phyloP scores from a whole-genome alignment of 2,329 filamentous ascomycete genomes.

The Metarhizium humberi region DNA sequence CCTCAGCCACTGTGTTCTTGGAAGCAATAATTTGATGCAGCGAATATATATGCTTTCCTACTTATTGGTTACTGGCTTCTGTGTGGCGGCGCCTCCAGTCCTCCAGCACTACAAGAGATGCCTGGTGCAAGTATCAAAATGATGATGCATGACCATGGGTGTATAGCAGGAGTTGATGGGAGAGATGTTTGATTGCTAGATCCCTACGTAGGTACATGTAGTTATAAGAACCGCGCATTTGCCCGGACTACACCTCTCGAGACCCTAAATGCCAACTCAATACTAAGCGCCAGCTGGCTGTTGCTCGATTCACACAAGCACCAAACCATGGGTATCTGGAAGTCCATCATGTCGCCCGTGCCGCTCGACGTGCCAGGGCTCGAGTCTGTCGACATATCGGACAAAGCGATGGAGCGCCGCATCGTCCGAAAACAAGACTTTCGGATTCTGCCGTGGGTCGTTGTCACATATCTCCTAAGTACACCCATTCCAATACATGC shows the following conservation, averaged over 20 bases:
- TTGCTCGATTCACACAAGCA: too few species aligned
- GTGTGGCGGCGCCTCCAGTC: too few species aligned
- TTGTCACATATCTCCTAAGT: constrained; percentile 22
- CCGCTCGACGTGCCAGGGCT: constrained; percentile 23
- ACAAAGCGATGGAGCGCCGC: constrained; percentile 23
- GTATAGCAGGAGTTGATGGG: background rate
- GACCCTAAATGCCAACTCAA: too few species aligned
- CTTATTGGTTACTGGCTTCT: too few species aligned
- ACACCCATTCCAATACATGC: background rate
- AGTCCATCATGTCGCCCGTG: constrained; percentile 11
- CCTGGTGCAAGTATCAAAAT: too few species aligned
- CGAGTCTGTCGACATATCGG: constrained; percentile 23
- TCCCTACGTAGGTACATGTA: background rate
- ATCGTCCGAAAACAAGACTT: constrained; percentile 24
- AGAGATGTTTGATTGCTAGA: background rate
- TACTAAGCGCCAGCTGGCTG: too few species aligned
- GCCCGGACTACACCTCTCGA: too few species aligned
- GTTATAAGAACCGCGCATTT: background rate
- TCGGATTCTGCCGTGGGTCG: constrained; percentile 23
- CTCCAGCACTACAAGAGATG: too few species aligned
- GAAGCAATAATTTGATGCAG: too few species aligned
- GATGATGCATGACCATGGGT: background rate
- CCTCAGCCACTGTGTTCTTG: too few species aligned
- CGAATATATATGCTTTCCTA: too few species aligned
- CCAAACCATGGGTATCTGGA: constrained; percentile 12